These are phyloP conservation scores for Meyerozyma carpophila DNA, from an alignment of 1,139 yeast genomes.

Conservation along the genomic window DNA sequence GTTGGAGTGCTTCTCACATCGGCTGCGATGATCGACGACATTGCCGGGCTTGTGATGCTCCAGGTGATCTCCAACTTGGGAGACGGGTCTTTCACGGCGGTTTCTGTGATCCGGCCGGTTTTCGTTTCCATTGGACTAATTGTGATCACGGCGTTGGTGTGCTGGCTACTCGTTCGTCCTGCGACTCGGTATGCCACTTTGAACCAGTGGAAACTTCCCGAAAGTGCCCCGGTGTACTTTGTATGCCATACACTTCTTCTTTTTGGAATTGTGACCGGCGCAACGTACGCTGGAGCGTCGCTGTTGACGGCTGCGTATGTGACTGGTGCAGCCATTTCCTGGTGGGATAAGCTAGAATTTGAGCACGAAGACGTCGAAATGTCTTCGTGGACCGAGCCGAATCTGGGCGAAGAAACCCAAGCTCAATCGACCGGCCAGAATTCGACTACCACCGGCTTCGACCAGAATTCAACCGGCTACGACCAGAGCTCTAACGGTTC, in stretches of 20 bases:
- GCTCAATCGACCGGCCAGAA: neutral
- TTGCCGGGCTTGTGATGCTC: neutral
- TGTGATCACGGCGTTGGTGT: neutral
- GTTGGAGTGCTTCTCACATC: neutral
- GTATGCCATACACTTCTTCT: neutral
- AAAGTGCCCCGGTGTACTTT: neutral
- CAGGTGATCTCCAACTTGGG: neutral
- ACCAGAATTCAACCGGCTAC: neutral
- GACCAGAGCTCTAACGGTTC: neutral
- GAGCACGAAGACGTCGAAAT: neutral
- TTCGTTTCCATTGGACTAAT: neutral
- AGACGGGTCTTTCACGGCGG: neutral
- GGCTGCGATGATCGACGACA: neutral
- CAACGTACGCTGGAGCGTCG: constrained; percentile 1
- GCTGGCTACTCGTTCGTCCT: neutral
- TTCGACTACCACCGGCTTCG: neutral
- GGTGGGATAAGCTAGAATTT: neutral
- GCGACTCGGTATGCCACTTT: neutral
- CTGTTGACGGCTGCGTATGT: constrained; percentile 1
- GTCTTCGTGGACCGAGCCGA: neutral
- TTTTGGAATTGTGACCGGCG: neutral
- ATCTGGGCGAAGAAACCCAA: no score
- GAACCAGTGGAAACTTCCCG: neutral
- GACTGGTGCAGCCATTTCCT: neutral
- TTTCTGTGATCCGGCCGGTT: neutral